A percentile compares a stretch with the other conserved stretches of the same genome.
phyloP scores from a whole-genome alignment of 1,284 basidiomycete species.

The Papiliotrema laurentii region DNA sequence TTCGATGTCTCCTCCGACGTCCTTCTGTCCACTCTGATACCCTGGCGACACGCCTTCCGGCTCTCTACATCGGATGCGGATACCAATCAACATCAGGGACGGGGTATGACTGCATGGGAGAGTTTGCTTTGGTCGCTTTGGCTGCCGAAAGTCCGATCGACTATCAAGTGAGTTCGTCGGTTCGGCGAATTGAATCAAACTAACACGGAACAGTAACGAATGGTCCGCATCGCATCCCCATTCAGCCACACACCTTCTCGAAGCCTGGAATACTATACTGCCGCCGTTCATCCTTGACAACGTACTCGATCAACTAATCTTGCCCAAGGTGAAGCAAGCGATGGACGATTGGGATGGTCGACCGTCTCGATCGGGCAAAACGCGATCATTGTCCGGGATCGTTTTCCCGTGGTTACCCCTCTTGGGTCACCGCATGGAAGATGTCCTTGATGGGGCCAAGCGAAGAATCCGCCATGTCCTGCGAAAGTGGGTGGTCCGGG shows the following conservation, averaged over 20 bases:
- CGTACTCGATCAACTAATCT: conserved; percentile 86
- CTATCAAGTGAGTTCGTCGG: conserved; percentile 61
- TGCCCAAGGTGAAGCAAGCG: conserved; percentile 82
- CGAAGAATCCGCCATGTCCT: conserved; percentile 76
- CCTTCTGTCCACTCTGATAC: conserved; percentile 38
- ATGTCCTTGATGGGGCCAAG: conserved; percentile 75
- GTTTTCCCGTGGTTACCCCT: conserved; percentile 96
- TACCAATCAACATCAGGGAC: conserved; percentile 8
- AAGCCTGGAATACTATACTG: conserved; percentile 80
- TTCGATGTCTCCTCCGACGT: conserved; percentile 35
- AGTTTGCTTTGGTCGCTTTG: conserved; percentile 89
- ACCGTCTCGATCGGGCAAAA: conserved; percentile 15
- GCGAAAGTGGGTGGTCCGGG: conserved; percentile 69
- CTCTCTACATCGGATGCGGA: background rate
- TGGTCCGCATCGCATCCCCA: conserved; percentile 74
- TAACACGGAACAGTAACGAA: conserved; percentile 59
- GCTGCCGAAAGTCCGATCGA: conserved; percentile 87
- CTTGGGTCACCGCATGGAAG: conserved; percentile 71
- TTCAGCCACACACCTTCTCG: conserved; percentile 74
- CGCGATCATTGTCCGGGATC: conserved; percentile 65
- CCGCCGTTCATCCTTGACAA: conserved; percentile 92
- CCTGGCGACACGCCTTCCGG: conserved; percentile 42
- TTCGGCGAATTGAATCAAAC: background rate
- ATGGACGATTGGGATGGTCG: conserved; percentile 78
- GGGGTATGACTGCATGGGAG: conserved; percentile 88